These are phyloP conservation scores for Babesia bovis DNA, from an alignment of 169 alveolate genomes.

Conservation along the genomic window DNA sequence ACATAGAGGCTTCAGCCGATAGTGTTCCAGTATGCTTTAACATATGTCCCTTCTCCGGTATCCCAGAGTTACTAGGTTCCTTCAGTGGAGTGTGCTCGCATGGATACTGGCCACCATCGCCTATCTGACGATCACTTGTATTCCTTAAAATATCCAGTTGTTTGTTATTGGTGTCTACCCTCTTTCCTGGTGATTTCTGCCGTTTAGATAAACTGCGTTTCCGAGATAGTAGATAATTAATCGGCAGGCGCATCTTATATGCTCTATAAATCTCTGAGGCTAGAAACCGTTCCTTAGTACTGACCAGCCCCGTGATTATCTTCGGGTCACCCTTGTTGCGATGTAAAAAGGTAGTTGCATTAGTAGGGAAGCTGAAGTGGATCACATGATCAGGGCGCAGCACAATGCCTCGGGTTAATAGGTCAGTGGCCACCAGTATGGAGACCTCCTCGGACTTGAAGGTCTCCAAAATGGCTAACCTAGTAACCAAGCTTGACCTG, in stretches of 20 bases:
- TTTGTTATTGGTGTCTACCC: not conserved
- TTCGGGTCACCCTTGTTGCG: constrained; percentile 39
- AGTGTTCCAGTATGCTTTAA: not conserved
- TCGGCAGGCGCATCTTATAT: not conserved
- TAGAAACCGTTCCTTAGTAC: constrained; percentile 2
- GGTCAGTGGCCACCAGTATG: constrained; percentile 72
- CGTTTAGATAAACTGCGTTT: constrained; percentile 40
- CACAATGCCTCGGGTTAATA: constrained; percentile 72
- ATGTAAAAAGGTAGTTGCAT: constrained; percentile 70
- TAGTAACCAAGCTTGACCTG: constrained; percentile 67
- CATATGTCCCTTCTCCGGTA: not conserved
- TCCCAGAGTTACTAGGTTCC: not conserved
- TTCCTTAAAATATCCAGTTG: not conserved
- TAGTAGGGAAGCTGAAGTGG: constrained; percentile 72
- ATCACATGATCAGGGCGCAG: constrained; percentile 67
- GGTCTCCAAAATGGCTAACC: constrained; percentile 69
- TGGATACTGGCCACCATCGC: not conserved
- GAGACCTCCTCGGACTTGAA: constrained; percentile 42
- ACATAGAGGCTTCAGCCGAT: not conserved
- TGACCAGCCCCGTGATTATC: constrained; percentile 28
- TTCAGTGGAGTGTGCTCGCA: too few relatives aligned
- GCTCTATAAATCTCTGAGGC: constrained; percentile 15
- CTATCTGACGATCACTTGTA: too few relatives aligned
- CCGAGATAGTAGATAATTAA: constrained; percentile 43
- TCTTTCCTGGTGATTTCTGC: not conserved